These are phyloP conservation scores for Trametes cubensis DNA, from an alignment of 768 basidiomycete species.

Conservation along the genomic window DNA sequence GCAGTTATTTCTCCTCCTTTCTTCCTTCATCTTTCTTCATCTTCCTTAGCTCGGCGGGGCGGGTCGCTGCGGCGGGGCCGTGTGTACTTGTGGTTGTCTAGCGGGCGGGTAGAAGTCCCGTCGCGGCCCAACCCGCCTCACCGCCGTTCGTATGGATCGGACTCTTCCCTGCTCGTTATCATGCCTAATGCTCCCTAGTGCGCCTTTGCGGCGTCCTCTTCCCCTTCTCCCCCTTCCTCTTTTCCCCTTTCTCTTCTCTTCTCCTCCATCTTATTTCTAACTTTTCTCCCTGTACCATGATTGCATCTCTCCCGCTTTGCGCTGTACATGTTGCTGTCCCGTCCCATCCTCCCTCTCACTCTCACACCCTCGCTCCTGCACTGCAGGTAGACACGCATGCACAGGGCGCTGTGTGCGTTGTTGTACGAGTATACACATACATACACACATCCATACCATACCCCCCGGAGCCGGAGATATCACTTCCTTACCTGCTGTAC, in stretches of 20 bases:
- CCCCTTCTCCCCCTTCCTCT: background rate
- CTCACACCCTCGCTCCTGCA: background rate
- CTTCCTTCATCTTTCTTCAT: background rate
- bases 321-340: slow-evolving; percentile 5
- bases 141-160: slow-evolving; percentile 1
- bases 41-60: background rate
- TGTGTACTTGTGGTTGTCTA: slow-evolving; percentile 18
- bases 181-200: slow-evolving; percentile 19
- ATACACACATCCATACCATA: too few species aligned
- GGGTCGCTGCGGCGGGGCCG: slow-evolving; percentile 14
- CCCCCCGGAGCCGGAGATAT: slow-evolving; percentile 13
- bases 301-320: background rate
- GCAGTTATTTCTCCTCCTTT: background rate
- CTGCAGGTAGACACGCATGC: slow-evolving; percentile 19
- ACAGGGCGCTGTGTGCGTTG: slow-evolving; percentile 17
- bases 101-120: slow-evolving; percentile 14
- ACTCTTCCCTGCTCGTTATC: slow-evolving; percentile 4
- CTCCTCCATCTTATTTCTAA: too few species aligned
- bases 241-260: background rate
- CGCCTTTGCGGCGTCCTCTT: slow-evolving; percentile 1
- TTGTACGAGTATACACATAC: slow-evolving; percentile 22
- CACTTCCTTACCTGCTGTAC: slow-evolving; percentile 12
- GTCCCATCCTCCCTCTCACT: too few species aligned
- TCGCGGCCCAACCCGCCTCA: slow-evolving; percentile 10
- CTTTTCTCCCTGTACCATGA: slow-evolving; percentile 3